These are phyloP conservation scores for Exutisphaerella laricina DNA, from an alignment of 2,329 filamentous ascomycete genomes.

Conservation along the genomic window DNA sequence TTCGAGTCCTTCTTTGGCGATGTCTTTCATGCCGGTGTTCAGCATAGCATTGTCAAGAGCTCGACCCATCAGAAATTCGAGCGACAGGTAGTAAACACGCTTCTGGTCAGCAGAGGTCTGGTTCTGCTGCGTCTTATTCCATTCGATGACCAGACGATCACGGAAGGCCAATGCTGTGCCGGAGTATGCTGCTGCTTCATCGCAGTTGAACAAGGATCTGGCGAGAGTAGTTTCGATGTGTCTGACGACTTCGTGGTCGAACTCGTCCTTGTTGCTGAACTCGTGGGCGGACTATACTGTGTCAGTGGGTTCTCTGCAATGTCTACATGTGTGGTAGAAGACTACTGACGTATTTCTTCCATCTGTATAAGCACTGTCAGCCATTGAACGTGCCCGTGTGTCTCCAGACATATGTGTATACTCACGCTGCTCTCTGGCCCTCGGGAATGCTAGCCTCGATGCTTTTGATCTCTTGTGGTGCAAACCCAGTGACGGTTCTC, in stretches of 20 bases:
- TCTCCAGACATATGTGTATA: no score
- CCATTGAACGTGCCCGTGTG: neutral
- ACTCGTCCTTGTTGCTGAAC: slow-evolving; percentile 76
- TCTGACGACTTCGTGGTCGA: slow-evolving; percentile 75
- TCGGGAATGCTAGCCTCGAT: slow-evolving; percentile 91
- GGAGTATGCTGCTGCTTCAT: slow-evolving; percentile 85
- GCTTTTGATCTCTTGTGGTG: slow-evolving; percentile 81
- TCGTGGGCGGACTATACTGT: slow-evolving; percentile 52
- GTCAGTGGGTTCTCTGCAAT: slow-evolving; percentile 8
- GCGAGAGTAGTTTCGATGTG: slow-evolving; percentile 97
- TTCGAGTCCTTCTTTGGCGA: slow-evolving; percentile 74
- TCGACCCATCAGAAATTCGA: slow-evolving; percentile 97
- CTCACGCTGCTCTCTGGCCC: slow-evolving; percentile 76
- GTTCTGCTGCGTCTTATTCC: slow-evolving; percentile 97
- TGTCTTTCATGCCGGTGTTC: slow-evolving; percentile 82
- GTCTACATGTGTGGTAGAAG: neutral
- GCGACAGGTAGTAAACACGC: slow-evolving; percentile 91
- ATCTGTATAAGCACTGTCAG: slow-evolving; percentile 37
- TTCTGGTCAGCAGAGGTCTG: slow-evolving; percentile 89
- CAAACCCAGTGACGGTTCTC: slow-evolving; percentile 92
- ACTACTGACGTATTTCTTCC: slow-evolving; percentile 56
- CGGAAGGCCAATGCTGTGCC: slow-evolving; percentile 88
- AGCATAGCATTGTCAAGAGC: slow-evolving; percentile 98
- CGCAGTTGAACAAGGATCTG: slow-evolving; percentile 95
- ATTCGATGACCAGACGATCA: slow-evolving; percentile 86